Base-by-base conservation (phyloP, 345 rosid species). In the Psidium guajava region DNA sequence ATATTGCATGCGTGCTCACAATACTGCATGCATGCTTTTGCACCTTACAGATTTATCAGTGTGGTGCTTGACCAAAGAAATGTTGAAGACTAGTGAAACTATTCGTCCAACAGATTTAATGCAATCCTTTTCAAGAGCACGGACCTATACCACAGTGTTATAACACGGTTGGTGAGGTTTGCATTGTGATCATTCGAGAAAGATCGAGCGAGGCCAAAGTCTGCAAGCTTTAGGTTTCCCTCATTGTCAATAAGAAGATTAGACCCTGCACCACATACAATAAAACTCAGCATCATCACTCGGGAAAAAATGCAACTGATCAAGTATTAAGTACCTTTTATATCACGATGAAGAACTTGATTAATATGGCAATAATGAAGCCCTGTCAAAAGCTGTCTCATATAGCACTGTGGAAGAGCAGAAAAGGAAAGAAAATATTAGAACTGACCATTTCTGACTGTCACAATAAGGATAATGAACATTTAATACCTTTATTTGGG, bases 281-380 rank as follows among this genome's bases (percentile, higher is more conserved):
- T 20, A 69, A 36, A 32, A 16, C 77, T 69, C 77, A 69, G 77
- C 77, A 36, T 8, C 77, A 36, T 69, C 77, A 36, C 13, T 69
- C 22, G 36, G 77, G 36, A 32, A 69, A 64, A 36, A 32, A 32
- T 32, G 44, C 22, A 69, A 69, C 42, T 69, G 47, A 69, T 36
- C 77, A 18, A 36, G 47, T 47, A 69, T 54, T 21, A 18, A 22
- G 6, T 51, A 96, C 99, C 98, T 95, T 96, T 96, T 40, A 96
- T 96, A 90, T 96, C 98, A 73, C 98, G 94, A 89, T 97, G 99
- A 90, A 97, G 98, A 59, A 97, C 98, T 92, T 97, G 98, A 87
- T 96, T 93, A 58, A 96, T 90, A 87, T 97, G 99, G 88, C 98
- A 97, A 84, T 96, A 97, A 87, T 96, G 98, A 84, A 97, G 98